Evolutionary conservation across 2,329 filamentous ascomycete species (phyloP).

Genomic region (Exophiala calicioides): DNA sequence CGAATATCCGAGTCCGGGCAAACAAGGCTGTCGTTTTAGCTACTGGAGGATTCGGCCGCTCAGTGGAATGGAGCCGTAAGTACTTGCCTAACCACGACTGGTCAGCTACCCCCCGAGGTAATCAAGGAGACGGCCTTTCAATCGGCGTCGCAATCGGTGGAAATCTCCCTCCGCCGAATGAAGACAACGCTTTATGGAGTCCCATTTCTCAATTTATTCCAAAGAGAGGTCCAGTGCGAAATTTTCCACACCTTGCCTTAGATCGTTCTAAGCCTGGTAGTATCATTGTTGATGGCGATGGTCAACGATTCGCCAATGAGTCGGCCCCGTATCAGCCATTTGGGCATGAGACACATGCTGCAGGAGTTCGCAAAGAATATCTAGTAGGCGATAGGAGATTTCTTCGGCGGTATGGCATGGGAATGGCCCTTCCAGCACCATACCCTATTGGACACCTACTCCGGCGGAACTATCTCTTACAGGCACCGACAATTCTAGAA

Average conservation of each 20-base stretch:
- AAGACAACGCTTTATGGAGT: background rate
- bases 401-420: constrained; percentile 1
- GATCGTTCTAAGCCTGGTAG: constrained; percentile 14
- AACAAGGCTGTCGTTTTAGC: constrained; percentile 2
- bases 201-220: background rate
- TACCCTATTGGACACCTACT: background rate
- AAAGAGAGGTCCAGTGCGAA: background rate
- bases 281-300: constrained; percentile 16
- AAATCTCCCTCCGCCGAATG: background rate
- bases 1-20: background rate
- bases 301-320: constrained; percentile 17
- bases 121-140: background rate
- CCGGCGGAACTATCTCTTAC: background rate
- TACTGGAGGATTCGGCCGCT: constrained; percentile 3
- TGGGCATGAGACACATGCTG: background rate
- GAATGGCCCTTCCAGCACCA: background rate
- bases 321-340: constrained; percentile 17
- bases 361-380: background rate
- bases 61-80: background rate
- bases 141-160: background rate
- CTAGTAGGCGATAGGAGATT: background rate
- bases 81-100: background rate
- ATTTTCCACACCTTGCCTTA: constrained; percentile 10
- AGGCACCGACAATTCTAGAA: background rate
- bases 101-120: background rate